Base-by-base conservation (phyloP, 2,329 filamentous ascomycete genomes). In the Colletotrichum godetiae region DNA sequence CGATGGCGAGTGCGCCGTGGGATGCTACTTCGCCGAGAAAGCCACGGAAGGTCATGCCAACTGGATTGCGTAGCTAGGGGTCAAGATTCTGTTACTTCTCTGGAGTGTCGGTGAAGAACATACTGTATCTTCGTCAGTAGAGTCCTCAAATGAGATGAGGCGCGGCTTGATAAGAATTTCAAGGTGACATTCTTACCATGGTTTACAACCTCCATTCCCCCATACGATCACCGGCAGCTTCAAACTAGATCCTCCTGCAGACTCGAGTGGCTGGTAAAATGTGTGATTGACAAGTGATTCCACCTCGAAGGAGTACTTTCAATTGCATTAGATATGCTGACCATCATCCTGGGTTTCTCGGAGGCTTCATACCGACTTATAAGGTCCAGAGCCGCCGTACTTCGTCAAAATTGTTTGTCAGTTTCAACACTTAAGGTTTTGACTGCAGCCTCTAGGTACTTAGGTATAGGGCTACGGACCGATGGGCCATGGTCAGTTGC, bases 141-240 rank as follows among this genome's bases (percentile, higher is more conserved):
- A 29, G 1, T 8, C 2, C 0, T 49, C n/a, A 4, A 7, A 24
- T 6, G 1, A 15, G 29, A 5, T 15, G 11, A 22, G 2, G 24
- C 0, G 2, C 22, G 3, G 27, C 27, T 27, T 27, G 27, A 27
- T 27, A 27, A 27, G n/a, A 27, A 27, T 27, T 27, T 27, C 27
- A 27, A 27, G 4, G 4, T 27, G 27, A 27, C 4, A 42, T 1
- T 19, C 53, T 53, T 2, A 70, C 60, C 67, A 65, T 27, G 67
- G 67, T 15, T 55, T 67, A 33, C 68, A 72, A 4, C 63, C 68
- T 27, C 68, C 68, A 27, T 67, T 67, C 4, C 68, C 68, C 68
- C 68, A 72, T 5, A 68, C 68, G 27, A 72, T n/a, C 2, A 72
- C 68, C 4, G 68, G 68, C 0, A 72, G 56, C 46, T 68, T 72